Conservation (phyloP, 2,329 filamentous ascomycete genomes). For the Ceratocystis ficicola region DNA sequence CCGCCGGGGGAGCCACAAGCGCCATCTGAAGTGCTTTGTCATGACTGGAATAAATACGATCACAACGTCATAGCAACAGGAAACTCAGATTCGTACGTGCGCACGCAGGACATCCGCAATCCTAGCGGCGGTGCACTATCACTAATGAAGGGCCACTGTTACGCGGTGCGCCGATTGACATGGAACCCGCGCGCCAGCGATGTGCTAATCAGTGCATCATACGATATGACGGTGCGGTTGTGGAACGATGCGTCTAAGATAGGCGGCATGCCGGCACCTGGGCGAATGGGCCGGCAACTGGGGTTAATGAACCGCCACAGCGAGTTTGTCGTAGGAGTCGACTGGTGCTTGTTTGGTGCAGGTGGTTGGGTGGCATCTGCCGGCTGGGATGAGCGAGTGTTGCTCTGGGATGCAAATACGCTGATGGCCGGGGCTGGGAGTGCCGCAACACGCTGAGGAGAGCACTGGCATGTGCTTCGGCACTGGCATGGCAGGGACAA, state of each 20-base stretch:
- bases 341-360: slow-evolving; percentile 93
- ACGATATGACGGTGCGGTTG: slow-evolving; percentile 93
- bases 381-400: slow-evolving; percentile 83
- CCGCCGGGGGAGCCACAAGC: slow-evolving; percentile 31
- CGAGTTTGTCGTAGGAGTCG: slow-evolving; percentile 89
- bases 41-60: slow-evolving; percentile 99
- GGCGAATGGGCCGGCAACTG: slow-evolving; percentile 53
- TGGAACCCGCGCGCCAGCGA: slow-evolving; percentile 95
- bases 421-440: slow-evolving; percentile 25
- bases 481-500: background rate
- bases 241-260: slow-evolving; percentile 64
- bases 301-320: slow-evolving; percentile 87
- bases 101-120: slow-evolving; percentile 81
- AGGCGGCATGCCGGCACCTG: slow-evolving; percentile 25
- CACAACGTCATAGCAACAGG: slow-evolving; percentile 73
- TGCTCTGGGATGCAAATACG: slow-evolving; percentile 77
- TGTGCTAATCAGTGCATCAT: slow-evolving; percentile 75
- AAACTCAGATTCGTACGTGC: slow-evolving; percentile 75
- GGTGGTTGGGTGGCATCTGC: slow-evolving; percentile 93
- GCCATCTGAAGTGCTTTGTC: slow-evolving; percentile 78
- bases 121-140: slow-evolving; percentile 59
- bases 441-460: background rate
- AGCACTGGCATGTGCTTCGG: background rate
- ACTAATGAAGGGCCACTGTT: slow-evolving; percentile 73
- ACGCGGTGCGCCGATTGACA: slow-evolving; percentile 70